Evolutionary conservation across 306 rosid genomes (phyloP).

Genomic region (Cucumis melo): DNA sequence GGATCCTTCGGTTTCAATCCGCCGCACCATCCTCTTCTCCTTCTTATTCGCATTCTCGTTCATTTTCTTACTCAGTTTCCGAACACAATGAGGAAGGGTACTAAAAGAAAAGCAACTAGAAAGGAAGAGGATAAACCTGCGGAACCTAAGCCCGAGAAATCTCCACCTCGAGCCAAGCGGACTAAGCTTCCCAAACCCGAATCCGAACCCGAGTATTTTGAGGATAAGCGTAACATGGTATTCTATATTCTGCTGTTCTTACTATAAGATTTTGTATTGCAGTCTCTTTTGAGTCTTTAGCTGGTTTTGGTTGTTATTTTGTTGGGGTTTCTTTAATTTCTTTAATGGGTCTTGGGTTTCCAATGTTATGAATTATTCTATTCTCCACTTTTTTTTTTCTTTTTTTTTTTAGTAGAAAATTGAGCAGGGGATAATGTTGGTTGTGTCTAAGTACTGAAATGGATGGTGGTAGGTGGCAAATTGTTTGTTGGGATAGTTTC

Average conservation of each 20-base stretch:
- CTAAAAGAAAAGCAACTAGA: slow-evolving; percentile 38
- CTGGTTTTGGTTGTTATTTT: background rate
- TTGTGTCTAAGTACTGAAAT: background rate
- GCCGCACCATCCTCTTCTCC: background rate
- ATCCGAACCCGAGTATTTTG: slow-evolving; percentile 26
- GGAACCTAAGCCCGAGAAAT: background rate
- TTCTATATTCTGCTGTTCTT: background rate
- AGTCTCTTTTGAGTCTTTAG: background rate
- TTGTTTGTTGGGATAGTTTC: background rate
- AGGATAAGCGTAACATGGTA: slow-evolving; percentile 32
- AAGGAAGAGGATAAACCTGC: slow-evolving; percentile 8
- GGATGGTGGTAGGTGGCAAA: background rate
- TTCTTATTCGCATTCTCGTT: background rate
- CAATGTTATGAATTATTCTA: background rate
- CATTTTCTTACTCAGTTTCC: background rate
- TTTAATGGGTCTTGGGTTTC: background rate
- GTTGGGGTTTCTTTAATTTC: background rate
- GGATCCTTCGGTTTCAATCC: slow-evolving; percentile 8
- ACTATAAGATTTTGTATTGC: background rate
- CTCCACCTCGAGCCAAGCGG: slow-evolving; percentile 32
- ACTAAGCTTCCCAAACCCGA: slow-evolving; percentile 31
- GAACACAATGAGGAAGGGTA: slow-evolving; percentile 29
- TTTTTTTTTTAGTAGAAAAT: background rate
- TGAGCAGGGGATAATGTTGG: background rate
- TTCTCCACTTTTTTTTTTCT: background rate